These are phyloP conservation scores for Saccharum spontaneum DNA, from an alignment of 176 grass and related monocot genomes.

Conservation along the genomic window DNA sequence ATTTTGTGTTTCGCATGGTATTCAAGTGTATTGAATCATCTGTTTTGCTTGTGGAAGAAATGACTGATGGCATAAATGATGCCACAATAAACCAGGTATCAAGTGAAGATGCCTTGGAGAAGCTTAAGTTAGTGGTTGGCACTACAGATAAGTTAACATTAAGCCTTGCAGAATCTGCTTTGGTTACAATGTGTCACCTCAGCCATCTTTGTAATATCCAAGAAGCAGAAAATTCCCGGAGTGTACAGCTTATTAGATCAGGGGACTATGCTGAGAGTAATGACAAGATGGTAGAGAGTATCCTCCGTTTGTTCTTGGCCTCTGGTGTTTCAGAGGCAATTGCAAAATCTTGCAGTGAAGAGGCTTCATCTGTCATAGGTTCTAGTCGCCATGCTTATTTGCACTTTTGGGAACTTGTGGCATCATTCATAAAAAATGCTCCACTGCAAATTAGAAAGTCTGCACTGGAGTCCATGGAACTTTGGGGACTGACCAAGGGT, in stretches of 20 bases:
- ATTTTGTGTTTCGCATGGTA: conserved; percentile 54
- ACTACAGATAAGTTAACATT: conserved; percentile 54
- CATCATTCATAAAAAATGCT: conserved; percentile 73
- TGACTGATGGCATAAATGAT: conserved; percentile 61
- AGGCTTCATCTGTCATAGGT: conserved; percentile 63
- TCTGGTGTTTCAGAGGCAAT: conserved; percentile 80
- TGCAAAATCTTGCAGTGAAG: conserved; percentile 52
- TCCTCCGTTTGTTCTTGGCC: conserved; percentile 79
- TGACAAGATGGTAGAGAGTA: conserved; percentile 65
- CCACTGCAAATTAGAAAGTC: conserved; percentile 65
- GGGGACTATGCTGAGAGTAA: conserved; percentile 63
- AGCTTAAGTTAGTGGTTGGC: conserved; percentile 54
- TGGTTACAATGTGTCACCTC: conserved; percentile 72
- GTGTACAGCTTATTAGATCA: conserved; percentile 45
- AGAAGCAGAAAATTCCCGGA: conserved; percentile 40
- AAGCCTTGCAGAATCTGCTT: conserved; percentile 52
- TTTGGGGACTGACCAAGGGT: conserved; percentile 87
- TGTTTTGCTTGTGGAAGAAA: conserved; percentile 92
- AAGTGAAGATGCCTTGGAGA: conserved; percentile 49
- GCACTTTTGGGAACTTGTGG: conserved; percentile 85
- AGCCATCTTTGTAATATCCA: conserved; percentile 48
- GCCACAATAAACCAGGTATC: conserved; percentile 42
- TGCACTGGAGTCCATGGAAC: conserved; percentile 80
- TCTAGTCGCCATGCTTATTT: conserved; percentile 59
- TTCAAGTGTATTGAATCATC: conserved; percentile 71